Evolutionary conservation across 306 rosid genomes (phyloP), one percentile per base, ranked within the genome.

Genomic region (Sechiopsis laciniata): DNA sequence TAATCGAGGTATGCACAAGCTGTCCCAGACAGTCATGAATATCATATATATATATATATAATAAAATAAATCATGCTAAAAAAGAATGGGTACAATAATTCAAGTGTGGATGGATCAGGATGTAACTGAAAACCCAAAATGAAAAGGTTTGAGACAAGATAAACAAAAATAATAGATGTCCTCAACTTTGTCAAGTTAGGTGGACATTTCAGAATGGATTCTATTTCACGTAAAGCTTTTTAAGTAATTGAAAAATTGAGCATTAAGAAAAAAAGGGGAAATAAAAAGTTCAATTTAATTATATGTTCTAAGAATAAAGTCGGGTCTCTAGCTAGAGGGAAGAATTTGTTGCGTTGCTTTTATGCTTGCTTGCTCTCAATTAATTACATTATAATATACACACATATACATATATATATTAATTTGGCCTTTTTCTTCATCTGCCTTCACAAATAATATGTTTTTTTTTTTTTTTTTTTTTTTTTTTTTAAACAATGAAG

Each of bases 161-260:
- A 66, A 42, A 17, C 8, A 17, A 42, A 42, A 66, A 66, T 40
- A 66, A 54, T 12, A 71, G 24, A 71, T 71, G 61, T 54, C 48
- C 17, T n/a, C 32, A 19, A 40, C 54, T 45, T 66, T 66, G 54
- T 71, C 61, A 24, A 71, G 48, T 71, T 51, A 71, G 60, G 74
- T 71, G 60, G 60, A 71, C 74, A 52, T 71, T 71, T 70, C 51
- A 22, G 45, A 71, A 50, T 71, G 60, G 74, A 71, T 71, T 71
- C 74, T 71, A 22, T 71, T 71, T 71, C 74, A 48, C 74, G 74
- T 71, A 71, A 71, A 71, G 74, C 48, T 71, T 54, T 14, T 52
- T 13, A 71, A 71, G 14, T 70, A 24, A 70, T 35, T 48, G 14
- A 6, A 48, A 70, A 70, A 6, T 35, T 1, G 21, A 70, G 42